Percentiles rank a stretch among this genome's conserved stretches.
phyloP scores from a whole-genome alignment of 1,284 basidiomycete genomes.

The Waitea zeae region DNA sequence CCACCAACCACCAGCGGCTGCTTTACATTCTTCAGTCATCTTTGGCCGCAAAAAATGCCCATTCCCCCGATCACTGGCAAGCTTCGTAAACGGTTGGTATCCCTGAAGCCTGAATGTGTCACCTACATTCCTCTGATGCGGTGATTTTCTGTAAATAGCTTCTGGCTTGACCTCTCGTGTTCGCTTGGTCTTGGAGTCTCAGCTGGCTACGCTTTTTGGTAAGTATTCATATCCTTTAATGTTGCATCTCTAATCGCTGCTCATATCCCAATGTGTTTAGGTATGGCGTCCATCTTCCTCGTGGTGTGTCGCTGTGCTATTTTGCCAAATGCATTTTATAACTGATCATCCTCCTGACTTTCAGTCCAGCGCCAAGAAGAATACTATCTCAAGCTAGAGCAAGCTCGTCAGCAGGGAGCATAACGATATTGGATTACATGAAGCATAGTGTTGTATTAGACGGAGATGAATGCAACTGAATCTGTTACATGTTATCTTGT shows the following conservation, averaged over 20 bases:
- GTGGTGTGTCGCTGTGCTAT: slow-evolving; percentile 28
- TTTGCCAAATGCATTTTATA: background rate
- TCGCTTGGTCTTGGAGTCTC: slow-evolving; percentile 57
- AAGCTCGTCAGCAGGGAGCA: slow-evolving; percentile 23
- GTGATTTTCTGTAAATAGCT: no score
- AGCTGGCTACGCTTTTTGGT: slow-evolving; percentile 69
- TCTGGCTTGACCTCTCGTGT: slow-evolving; percentile 64
- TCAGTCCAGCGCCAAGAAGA: slow-evolving; percentile 67
- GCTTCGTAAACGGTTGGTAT: slow-evolving; percentile 47
- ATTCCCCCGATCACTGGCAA: slow-evolving; percentile 80
- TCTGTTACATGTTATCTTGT: no score
- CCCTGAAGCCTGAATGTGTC: background rate
- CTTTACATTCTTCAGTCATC: no score
- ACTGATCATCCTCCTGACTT: slow-evolving; percentile 6
- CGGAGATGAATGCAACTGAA: no score
- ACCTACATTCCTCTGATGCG: no score
- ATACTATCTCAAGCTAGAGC: slow-evolving; percentile 72
- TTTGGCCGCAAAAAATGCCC: no score
- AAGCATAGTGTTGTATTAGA: no score
- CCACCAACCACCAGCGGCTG: background rate
- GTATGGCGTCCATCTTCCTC: slow-evolving; percentile 66
- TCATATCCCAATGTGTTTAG: slow-evolving; percentile 20
- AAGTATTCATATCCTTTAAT: slow-evolving; percentile 14
- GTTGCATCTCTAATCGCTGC: slow-evolving; percentile 7
- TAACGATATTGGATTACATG: slow-evolving; percentile 11